phyloP scores from a whole-genome alignment of 148 eudicot genomes.

The Nepenthes gracilis region DNA sequence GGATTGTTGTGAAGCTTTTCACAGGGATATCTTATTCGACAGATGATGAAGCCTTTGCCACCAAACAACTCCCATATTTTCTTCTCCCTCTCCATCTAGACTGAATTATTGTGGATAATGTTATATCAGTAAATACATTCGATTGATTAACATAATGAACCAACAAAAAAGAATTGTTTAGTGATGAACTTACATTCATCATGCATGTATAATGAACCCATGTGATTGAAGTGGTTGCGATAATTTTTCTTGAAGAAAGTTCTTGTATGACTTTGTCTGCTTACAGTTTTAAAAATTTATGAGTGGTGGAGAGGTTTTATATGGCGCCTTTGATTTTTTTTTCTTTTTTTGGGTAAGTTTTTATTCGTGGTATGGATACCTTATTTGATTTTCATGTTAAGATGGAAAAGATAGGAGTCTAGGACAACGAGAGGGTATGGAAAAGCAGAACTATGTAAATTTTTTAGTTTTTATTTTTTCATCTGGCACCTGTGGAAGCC shows the following conservation, averaged over 20 bases:
- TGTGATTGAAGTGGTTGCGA: no score
- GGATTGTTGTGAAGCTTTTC: constrained; percentile 3
- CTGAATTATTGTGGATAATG: constrained; percentile 12
- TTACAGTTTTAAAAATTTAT: background rate
- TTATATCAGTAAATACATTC: constrained; percentile 10
- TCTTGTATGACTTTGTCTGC: background rate
- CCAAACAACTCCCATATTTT: constrained; percentile 12
- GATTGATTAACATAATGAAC: constrained; percentile 17
- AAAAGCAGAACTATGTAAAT: no score
- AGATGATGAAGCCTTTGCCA: constrained; percentile 34
- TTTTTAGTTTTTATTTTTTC: no score
- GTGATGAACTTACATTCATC: background rate
- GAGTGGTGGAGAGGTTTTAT: no score
- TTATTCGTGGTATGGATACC: no score
- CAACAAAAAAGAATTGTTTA: constrained; percentile 15
- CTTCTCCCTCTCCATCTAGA: constrained; percentile 11
- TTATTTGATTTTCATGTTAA: no score
- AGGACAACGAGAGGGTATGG: no score
- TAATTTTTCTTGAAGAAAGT: no score
- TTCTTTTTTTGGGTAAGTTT: no score
- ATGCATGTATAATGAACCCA: background rate
- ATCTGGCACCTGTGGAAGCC: no score
- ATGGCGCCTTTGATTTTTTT: no score
- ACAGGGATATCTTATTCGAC: constrained; percentile 37
- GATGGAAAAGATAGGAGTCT: no score